Conservation (phyloP, 208 protist genomes). For the Leishmania gerbilli region DNA sequence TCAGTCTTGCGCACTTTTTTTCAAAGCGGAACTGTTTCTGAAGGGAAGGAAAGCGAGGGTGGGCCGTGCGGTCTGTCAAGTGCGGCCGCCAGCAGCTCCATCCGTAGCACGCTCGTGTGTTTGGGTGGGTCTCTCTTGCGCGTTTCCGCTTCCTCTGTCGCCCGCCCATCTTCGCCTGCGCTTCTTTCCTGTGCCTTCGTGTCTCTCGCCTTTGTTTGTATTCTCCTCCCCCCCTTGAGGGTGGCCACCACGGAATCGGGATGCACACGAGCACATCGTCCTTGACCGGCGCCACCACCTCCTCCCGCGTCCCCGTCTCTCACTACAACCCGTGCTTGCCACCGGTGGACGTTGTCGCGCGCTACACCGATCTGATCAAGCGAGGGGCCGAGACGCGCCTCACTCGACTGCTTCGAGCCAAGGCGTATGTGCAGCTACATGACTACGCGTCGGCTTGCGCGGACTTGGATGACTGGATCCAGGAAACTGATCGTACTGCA, state of each 20-base stretch:
- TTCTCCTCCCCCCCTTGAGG: not conserved
- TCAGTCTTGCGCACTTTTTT: not conserved
- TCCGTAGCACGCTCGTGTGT: not conserved
- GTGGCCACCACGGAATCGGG: not conserved
- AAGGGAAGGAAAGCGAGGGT: not conserved
- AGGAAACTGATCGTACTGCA: constrained; percentile 3
- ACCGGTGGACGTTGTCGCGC: constrained; percentile 37
- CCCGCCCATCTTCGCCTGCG: not conserved
- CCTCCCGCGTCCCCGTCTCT: not conserved
- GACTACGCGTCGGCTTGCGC: constrained; percentile 38
- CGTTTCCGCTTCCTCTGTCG: not conserved
- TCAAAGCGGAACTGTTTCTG: not conserved
- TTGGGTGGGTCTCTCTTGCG: not conserved
- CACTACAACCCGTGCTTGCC: constrained; percentile 37
- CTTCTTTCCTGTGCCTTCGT: not conserved
- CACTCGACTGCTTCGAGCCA: constrained; percentile 40
- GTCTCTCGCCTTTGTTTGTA: not conserved
- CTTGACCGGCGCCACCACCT: not conserved
- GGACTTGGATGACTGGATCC: constrained; percentile 46
- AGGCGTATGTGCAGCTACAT: constrained; percentile 40
- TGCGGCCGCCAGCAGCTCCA: not conserved
- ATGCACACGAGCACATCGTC: not conserved
- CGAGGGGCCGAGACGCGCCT: constrained; percentile 22
- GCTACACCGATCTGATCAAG: constrained; percentile 26
- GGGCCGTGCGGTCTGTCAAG: not conserved